Base-by-base conservation (phyloP, 768 basidiomycete genomes). In the Amanita subjunquillea region DNA sequence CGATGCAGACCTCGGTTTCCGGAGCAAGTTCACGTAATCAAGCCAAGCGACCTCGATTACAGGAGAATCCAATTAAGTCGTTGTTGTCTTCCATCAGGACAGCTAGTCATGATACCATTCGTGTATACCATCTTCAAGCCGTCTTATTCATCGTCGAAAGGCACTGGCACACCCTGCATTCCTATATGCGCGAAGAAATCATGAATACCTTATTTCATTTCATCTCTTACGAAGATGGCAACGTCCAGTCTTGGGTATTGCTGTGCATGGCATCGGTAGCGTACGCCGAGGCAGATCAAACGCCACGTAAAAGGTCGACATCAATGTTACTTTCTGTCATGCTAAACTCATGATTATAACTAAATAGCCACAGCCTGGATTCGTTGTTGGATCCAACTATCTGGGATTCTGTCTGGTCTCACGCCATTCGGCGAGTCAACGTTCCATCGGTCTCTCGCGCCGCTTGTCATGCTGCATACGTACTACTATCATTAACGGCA, bases 381-480 rank as follows among this genome's bases (percentile, higher is more conserved):
- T 38, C 43, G 15, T 8, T 43, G 58, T 5, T 41, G 34, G 62
- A 65, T 46, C 49, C 60, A 3, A 55, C 61, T n/a, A 75, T 71
- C n/a, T 95, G 91, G 91, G 82, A 85, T 57, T 69, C 78, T 6
- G 72, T 93, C 27, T 97, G 91, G 93, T 78, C 81, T 2, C 82
- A 88, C 61, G 82, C 87, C 4, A 78, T 89, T 50, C 85, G 91
- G 27, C 83, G 88, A 36, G 70, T 80, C 32, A 82, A 80, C 41
- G 74, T 80, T 2, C 79, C 88, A 17, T 67, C 72, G 9, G 77
- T 87, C 3, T 91, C 82, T 60, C 81, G 94, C 49, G 81, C 88
- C 3, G 92, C 94, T 10, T 85, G 83, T 58, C 87, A 91, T 57
- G 65, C 78, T 4, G 80, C 84, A 0, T 72, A 79, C 55, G 64